These are phyloP conservation scores for Eucalyptus pauciflora DNA, from an alignment of 345 rosid genomes.

Conservation along the genomic window DNA sequence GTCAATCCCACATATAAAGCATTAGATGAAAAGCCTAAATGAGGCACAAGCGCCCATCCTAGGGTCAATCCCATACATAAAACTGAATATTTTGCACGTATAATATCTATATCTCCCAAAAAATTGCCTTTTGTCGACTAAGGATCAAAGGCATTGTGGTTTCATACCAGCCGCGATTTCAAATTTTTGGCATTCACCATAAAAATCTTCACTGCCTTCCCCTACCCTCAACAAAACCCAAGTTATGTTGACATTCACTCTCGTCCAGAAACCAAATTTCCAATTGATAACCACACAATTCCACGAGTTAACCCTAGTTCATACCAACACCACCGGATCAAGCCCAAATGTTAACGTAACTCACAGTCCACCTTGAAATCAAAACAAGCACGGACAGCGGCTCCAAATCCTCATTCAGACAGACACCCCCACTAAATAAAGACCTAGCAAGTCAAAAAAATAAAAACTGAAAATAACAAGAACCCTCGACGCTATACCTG, in stretches of 20 bases:
- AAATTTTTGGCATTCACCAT: neutral
- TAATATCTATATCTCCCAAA: neutral
- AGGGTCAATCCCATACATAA: neutral
- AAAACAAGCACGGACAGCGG: neutral
- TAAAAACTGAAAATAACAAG: neutral
- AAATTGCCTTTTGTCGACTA: neutral
- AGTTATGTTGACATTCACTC: neutral
- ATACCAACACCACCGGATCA: neutral
- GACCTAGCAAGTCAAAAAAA: neutral
- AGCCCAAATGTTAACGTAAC: neutral
- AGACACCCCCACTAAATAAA: neutral
- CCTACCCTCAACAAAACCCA: neutral
- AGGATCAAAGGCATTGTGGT: neutral
- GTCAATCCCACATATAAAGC: neutral
- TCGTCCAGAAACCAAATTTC: neutral
- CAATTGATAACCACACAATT: neutral
- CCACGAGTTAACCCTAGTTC: neutral
- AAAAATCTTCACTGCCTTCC: neutral
- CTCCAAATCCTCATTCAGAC: neutral
- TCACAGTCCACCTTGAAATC: neutral
- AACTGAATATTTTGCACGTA: neutral
- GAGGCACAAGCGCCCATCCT: neutral
- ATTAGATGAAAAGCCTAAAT: neutral
- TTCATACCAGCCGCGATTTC: neutral
- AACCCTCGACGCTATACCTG: constrained; percentile 11